Evolutionary conservation across 805 yeast genomes (phyloP).

Genomic region (Jamesozyma jinghongensis): DNA sequence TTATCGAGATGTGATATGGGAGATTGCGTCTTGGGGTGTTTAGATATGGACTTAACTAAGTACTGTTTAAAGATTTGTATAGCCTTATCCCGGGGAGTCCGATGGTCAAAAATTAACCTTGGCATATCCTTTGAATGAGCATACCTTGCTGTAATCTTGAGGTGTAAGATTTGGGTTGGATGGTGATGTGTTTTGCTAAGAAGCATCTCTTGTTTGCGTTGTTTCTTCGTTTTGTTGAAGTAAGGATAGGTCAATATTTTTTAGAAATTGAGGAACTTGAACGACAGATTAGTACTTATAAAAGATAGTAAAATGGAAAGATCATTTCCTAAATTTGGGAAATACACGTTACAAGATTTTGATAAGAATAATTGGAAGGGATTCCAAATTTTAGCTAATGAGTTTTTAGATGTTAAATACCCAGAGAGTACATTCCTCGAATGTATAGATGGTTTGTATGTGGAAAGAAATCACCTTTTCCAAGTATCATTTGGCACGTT

Average conservation of each 20-base stretch:
- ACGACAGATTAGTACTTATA: no score
- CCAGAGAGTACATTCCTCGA: slow-evolving; percentile 1
- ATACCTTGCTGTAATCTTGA: not conserved
- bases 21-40: no score
- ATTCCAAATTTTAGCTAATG: not conserved
- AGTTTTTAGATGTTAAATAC: not conserved
- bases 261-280: no score
- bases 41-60: not conserved
- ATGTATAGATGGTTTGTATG: not conserved
- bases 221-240: no score
- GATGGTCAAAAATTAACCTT: not conserved
- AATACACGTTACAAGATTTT: not conserved
- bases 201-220: no score
- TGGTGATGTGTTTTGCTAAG: no score
- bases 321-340: no score
- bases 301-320: no score
- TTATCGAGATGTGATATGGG: not conserved
- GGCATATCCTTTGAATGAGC: not conserved
- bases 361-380: not conserved
- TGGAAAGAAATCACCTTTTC: not conserved
- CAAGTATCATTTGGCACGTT: slow-evolving; percentile 33
- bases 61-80: not conserved
- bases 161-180: not conserved
- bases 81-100: not conserved
- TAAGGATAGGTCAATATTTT: no score